Base-by-base conservation (phyloP, 352 stramenopile genomes). In the Pseudoperonospora humuli region DNA sequence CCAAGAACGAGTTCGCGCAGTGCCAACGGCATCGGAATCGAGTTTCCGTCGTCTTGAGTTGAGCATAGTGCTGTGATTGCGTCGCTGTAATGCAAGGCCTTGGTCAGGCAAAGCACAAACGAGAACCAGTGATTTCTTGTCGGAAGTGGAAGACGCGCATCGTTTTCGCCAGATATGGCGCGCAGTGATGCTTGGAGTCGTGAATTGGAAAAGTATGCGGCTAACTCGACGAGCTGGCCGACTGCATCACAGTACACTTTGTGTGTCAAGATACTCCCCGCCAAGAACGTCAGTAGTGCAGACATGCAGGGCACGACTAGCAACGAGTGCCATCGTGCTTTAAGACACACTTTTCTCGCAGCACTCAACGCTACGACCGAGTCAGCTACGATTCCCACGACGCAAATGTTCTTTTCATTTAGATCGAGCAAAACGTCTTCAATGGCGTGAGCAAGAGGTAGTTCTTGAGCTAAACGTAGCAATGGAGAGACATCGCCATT, bases 321-420 rank as follows among this genome's bases (percentile, higher is more conserved):
- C 24, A 92, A 43, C 13, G 64, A 61, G 1, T 50, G 63, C 48
- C 64, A 79, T 32, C 55, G 69, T 44, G 24, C 31, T 11, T 18
- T 56, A 13, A 34, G 27, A 33, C 68, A 83, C 11, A 86, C 75
- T 29, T 45, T 64, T 10, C 68, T 62, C 1, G 79, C 75, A 0
- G 75, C 79, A 31, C 73, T 74, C 5, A 88, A 45, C 14, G 63
- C 66, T 14, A 86, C 56, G 17, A 67, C 65, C 3, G 75, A 80
- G 40, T 89, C 75, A 2, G 70, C 75, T 9, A 92, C 75, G 36
- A 92, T 80, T 10, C 69, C 75, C 51, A 89, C 74, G 27, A 92
- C 73, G 19, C 48, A 69, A 45, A 88, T 82, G 18, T 78, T 75
- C 43, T 76, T 59, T 19, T 64, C 44, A 17, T 67, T 63, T 1